These are phyloP conservation scores for Roridomyces roridus DNA, from an alignment of 768 basidiomycete genomes.

Conservation along the genomic window DNA sequence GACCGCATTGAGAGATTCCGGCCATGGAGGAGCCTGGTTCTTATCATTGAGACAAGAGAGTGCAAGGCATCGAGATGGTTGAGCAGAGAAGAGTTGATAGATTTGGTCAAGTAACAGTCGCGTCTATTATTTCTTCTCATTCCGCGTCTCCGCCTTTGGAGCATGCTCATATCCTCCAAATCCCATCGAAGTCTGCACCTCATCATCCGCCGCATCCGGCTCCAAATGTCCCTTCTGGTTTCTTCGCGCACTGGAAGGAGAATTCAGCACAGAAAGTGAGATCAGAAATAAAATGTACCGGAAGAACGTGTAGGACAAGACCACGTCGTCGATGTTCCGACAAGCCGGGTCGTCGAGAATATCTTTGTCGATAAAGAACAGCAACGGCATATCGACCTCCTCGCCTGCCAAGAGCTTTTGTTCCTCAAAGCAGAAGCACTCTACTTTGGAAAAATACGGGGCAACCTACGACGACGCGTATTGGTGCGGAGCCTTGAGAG, in stretches of 20 bases:
- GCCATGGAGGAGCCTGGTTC: slow-evolving; percentile 1
- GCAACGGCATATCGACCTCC: slow-evolving; percentile 96
- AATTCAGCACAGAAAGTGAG: neutral
- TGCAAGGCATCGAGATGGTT: neutral
- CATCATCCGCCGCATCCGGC: slow-evolving; percentile 85
- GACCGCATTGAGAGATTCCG: slow-evolving; percentile 23
- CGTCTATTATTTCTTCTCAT: neutral
- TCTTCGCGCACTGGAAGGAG: slow-evolving; percentile 79
- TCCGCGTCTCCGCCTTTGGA: slow-evolving; percentile 42
- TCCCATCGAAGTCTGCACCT: slow-evolving; percentile 81
- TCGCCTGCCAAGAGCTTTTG: slow-evolving; percentile 94
- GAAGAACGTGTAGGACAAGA: slow-evolving; percentile 98
- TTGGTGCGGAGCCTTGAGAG: neutral
- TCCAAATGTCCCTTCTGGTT: slow-evolving; percentile 87
- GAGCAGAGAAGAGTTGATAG: neutral
- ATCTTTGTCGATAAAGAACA: slow-evolving; percentile 99
- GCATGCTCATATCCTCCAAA: slow-evolving; percentile 68
- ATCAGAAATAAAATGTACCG: slow-evolving; percentile 57
- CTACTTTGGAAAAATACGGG: slow-evolving; percentile 98
- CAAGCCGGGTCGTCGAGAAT: slow-evolving; percentile 92
- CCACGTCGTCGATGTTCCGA: slow-evolving; percentile 86
- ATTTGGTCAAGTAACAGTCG: neutral
- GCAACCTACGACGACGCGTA: slow-evolving; percentile 70
- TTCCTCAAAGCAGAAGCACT: slow-evolving; percentile 99
- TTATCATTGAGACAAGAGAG: slow-evolving; percentile 13